Percentiles rank a stretch among this genome's conserved stretches.
Evolutionary conservation across 2,329 filamentous ascomycete genomes (phyloP).

Genomic region (Neoascochyta sp.): DNA sequence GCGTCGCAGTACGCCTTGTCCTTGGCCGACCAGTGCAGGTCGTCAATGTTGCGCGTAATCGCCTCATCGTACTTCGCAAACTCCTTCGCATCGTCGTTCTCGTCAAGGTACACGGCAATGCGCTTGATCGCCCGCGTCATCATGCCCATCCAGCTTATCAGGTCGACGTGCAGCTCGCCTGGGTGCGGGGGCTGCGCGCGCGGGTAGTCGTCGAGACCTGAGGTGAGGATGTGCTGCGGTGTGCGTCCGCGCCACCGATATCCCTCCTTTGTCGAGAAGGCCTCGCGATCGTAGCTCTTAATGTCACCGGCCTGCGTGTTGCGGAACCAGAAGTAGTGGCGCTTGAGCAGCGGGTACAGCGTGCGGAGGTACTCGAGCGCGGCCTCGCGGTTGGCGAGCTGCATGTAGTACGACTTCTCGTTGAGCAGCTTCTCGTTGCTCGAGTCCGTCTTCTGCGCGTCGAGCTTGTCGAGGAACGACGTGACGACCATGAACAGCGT

Average conservation of each 20-base stretch:
- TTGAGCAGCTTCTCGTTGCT: constrained; percentile 34
- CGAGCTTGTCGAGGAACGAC: constrained; percentile 74
- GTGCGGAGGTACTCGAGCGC: constrained; percentile 68
- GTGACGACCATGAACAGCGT: constrained; percentile 90
- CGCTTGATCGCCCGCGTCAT: constrained; percentile 83
- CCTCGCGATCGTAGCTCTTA: constrained; percentile 84
- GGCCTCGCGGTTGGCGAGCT: constrained; percentile 64
- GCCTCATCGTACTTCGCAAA: constrained; percentile 69
- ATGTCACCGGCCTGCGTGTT: constrained; percentile 87
- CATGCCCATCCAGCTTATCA: constrained; percentile 96
- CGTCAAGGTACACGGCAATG: constrained; percentile 71
- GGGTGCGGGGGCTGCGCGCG: constrained; percentile 90
- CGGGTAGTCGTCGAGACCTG: constrained; percentile 93
- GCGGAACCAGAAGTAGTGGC: constrained; percentile 93
- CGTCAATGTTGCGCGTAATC: constrained; percentile 81
- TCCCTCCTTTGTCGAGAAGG: constrained; percentile 83
- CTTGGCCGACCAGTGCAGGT: constrained; percentile 85
- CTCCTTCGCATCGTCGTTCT: constrained; percentile 70
- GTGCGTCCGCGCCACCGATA: constrained; percentile 95
- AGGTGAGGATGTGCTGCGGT: constrained; percentile 81
- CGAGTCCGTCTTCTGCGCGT: constrained; percentile 41
- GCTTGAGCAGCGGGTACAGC: constrained; percentile 81
- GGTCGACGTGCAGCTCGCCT: constrained; percentile 89
- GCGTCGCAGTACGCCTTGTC: constrained; percentile 88
- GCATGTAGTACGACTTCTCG: constrained; percentile 54